Conservation (phyloP, 2,329 filamentous ascomycete genomes). For the Aspergillus tamarii region DNA sequence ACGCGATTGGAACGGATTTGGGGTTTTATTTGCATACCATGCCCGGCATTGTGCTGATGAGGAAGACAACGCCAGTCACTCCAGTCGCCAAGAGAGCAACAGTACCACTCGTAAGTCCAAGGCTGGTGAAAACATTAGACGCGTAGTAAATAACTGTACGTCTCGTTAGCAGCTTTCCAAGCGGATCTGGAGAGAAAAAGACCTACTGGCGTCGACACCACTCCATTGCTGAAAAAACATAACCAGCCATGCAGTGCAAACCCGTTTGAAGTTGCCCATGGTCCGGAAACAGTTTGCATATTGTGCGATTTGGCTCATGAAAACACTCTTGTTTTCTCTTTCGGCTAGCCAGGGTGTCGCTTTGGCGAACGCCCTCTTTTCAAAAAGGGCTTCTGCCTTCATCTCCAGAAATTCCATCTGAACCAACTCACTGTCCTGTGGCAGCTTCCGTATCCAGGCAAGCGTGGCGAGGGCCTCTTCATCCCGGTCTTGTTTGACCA, state of each 20-base stretch:
- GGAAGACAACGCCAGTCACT: constrained; percentile 38
- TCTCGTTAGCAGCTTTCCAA: neutral
- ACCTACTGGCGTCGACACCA: constrained; percentile 45
- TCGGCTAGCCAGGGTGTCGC: constrained; percentile 47
- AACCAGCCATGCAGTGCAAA: constrained; percentile 47
- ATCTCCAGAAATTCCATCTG: constrained; percentile 53
- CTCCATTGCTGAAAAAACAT: constrained; percentile 56
- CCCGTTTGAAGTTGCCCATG: constrained; percentile 55
- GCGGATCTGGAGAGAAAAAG: neutral
- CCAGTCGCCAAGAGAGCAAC: constrained; percentile 39
- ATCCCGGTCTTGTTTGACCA: constrained; percentile 51
- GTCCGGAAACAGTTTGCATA: constrained; percentile 54
- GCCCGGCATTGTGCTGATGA: constrained; percentile 35
- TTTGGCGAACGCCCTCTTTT: constrained; percentile 47
- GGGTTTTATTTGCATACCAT: constrained; percentile 30
- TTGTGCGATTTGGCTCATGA: constrained; percentile 52
- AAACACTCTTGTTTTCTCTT: constrained; percentile 44
- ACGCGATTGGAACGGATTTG: neutral
- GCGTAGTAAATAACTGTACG: constrained; percentile 46
- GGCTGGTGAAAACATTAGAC: constrained; percentile 40
- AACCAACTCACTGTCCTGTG: constrained; percentile 42
- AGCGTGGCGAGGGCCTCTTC: constrained; percentile 42
- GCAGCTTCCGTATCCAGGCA: constrained; percentile 31
- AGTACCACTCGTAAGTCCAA: constrained; percentile 38
- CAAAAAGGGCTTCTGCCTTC: constrained; percentile 51